Conservation (phyloP, 1,139 yeast species). For the Sugiyamaella neomexicana region DNA sequence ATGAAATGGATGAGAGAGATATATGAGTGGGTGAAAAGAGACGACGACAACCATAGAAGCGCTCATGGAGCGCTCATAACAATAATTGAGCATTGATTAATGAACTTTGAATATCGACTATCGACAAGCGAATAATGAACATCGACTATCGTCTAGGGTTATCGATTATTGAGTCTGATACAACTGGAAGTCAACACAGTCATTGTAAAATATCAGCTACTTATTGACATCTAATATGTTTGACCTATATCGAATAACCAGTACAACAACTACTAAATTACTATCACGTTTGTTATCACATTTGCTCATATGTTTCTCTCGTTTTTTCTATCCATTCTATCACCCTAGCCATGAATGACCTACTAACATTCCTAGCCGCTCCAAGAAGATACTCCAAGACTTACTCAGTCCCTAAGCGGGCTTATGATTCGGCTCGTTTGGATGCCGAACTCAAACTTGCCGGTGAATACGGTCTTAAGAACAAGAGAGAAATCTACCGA, state of each 20-base stretch:
- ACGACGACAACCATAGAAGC: neutral
- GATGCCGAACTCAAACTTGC: conserved; percentile 99
- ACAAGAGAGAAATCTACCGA: conserved; percentile 99
- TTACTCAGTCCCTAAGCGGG: conserved; percentile 98
- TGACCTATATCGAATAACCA: too few species aligned
- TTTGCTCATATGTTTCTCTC: neutral
- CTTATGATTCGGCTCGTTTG: conserved; percentile 98
- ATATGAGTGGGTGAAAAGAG: neutral
- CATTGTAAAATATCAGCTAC: too few species aligned
- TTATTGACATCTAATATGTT: too few species aligned
- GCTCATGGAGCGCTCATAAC: neutral
- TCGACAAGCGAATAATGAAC: too few species aligned
- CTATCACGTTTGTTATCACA: too few species aligned
- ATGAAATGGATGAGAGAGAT: neutral
- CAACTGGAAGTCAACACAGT: too few species aligned
- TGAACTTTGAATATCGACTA: too few species aligned
- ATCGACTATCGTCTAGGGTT: too few species aligned
- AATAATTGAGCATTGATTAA: too few species aligned
- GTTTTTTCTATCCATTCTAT: neutral
- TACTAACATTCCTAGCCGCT: conserved; percentile 29
- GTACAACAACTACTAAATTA: too few species aligned
- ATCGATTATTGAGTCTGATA: too few species aligned
- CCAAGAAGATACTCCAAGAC: conserved; percentile 99
- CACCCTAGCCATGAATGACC: neutral
- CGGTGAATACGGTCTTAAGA: conserved; percentile 99